These are phyloP conservation scores for Trichoderma sp. DNA, from an alignment of 2,329 filamentous ascomycete species.

Conservation along the genomic window DNA sequence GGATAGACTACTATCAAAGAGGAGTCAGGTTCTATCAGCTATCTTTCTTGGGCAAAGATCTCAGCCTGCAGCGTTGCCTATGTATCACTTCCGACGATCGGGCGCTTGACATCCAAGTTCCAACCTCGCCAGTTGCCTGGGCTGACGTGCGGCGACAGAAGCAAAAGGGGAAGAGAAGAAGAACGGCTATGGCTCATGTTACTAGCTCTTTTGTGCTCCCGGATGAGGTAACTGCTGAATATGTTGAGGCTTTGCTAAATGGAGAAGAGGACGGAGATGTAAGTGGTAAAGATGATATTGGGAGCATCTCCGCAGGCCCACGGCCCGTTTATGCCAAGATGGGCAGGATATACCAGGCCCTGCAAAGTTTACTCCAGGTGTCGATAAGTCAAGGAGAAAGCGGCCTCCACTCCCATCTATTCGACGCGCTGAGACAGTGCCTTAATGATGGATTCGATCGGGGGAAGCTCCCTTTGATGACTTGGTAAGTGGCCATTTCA, in stretches of 20 bases:
- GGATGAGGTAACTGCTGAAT: conserved; percentile 40
- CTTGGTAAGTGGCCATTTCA: conserved; percentile 38
- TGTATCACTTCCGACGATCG: conserved; percentile 37
- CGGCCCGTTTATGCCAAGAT: conserved; percentile 36
- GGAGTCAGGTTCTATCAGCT: conserved; percentile 53
- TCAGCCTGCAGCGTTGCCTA: conserved; percentile 49
- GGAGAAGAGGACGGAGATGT: not conserved
- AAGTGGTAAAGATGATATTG: not conserved
- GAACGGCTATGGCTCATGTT: conserved; percentile 38
- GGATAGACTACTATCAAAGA: conserved; percentile 40
- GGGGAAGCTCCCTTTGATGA: conserved; percentile 39
- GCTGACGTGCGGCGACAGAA: conserved; percentile 35
- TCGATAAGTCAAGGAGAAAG: conserved; percentile 30
- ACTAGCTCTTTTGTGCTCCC: conserved; percentile 44
- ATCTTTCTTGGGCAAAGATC: conserved; percentile 47
- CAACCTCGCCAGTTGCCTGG: conserved; percentile 37
- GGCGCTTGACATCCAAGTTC: conserved; percentile 36
- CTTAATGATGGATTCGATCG: conserved; percentile 36
- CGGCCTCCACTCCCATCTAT: conserved; percentile 37
- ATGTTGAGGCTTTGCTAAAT: conserved; percentile 33
- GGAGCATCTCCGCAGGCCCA: not conserved
- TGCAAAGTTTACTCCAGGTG: conserved; percentile 32
- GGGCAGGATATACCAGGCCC: conserved; percentile 32
- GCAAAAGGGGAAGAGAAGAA: conserved; percentile 39
- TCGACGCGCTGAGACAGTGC: conserved; percentile 36